Conservation (phyloP, 345 rosid genomes). For the Boechera divaricarpa region DNA sequence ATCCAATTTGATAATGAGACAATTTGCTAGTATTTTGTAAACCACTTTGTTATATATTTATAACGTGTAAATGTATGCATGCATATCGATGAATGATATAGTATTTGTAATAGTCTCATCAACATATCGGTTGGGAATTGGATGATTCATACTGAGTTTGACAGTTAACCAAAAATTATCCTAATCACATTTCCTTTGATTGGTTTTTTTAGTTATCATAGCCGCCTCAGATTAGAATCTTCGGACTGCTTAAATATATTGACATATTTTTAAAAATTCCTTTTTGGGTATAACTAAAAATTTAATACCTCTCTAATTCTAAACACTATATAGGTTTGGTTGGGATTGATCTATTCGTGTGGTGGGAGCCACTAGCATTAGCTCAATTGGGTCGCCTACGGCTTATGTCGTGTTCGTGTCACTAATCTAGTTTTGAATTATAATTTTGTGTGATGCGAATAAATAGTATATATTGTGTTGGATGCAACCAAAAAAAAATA, state of each 20-base stretch:
- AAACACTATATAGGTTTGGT: slow-evolving; percentile 31
- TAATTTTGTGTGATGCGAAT: background rate
- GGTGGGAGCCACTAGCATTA: slow-evolving; percentile 29
- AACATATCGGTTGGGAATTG: slow-evolving; percentile 17
- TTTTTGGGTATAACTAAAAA: slow-evolving; percentile 30
- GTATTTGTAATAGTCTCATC: slow-evolving; percentile 19
- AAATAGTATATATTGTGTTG: background rate
- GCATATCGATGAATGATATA: slow-evolving; percentile 4
- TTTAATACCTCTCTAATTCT: slow-evolving; percentile 4
- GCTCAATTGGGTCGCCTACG: slow-evolving; percentile 25
- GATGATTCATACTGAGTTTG: slow-evolving; percentile 39
- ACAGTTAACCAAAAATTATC: slow-evolving; percentile 36
- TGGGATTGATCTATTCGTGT: slow-evolving; percentile 32
- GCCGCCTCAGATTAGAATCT: slow-evolving; percentile 39
- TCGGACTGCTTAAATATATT: slow-evolving; percentile 33
- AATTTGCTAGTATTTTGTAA: slow-evolving; percentile 19
- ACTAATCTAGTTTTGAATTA: slow-evolving; percentile 13
- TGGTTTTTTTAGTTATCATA: slow-evolving; percentile 16
- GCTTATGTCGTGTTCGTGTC: slow-evolving; percentile 25
- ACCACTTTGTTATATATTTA: slow-evolving; percentile 12
- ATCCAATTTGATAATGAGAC: slow-evolving; percentile 10
- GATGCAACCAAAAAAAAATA: background rate
- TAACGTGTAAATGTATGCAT: slow-evolving; percentile 35
- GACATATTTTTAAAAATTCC: background rate
- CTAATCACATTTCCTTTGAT: slow-evolving; percentile 29